Evolutionary conservation across 192 early-diverging fungal species (phyloP).

Genomic region (Podila verticillata): DNA sequence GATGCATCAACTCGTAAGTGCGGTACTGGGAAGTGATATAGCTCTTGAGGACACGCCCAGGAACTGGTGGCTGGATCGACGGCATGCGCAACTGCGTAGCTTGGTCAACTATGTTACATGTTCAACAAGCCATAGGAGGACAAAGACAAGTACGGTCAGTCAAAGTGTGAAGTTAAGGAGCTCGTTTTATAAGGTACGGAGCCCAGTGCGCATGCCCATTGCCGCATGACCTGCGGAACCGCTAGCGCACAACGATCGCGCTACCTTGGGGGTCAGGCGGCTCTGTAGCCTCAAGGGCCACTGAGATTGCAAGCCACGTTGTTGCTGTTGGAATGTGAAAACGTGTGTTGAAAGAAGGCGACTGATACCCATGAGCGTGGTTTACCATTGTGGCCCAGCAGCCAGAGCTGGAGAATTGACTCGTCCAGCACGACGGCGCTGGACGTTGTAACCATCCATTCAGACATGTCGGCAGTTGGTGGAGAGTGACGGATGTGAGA

Average conservation of each 20-base stretch:
- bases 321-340: too few species aligned
- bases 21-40: conserved; percentile 51
- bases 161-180: too few species aligned
- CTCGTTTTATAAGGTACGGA: neutral
- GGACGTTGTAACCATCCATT: conserved; percentile 50
- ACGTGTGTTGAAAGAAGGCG: neutral
- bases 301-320: too few species aligned
- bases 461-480: conserved; percentile 34
- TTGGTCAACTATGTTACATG: conserved; percentile 34
- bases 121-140: neutral
- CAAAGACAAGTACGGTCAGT: neutral
- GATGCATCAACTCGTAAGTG: conserved; percentile 52
- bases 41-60: conserved; percentile 43
- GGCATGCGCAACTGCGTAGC: conserved; percentile 35
- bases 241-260: too few species aligned
- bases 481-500: neutral
- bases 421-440: conserved; percentile 51
- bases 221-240: too few species aligned
- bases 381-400: conserved; percentile 41
- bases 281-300: too few species aligned
- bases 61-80: conserved; percentile 32
- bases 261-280: too few species aligned
- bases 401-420: conserved; percentile 46
- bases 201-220: too few species aligned
- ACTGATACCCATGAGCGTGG: neutral